Percentiles rank a stretch among this genome's conserved stretches.
Conservation (phyloP, 2,329 filamentous ascomycete genomes). For the Verticillium zaregamsianum region DNA sequence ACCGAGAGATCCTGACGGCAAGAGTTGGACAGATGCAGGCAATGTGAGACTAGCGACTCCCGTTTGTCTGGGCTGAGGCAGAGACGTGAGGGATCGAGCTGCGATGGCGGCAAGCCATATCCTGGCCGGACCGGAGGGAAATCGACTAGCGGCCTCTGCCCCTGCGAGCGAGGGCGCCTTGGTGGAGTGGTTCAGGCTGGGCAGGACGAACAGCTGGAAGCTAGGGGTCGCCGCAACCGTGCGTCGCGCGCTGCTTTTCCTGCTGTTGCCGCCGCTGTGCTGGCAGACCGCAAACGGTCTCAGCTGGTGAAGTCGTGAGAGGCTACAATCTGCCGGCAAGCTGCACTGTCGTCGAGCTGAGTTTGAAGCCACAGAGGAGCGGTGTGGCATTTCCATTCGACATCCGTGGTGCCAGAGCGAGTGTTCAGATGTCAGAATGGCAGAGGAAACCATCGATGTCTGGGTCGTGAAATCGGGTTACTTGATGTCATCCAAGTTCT, state of each 20-base stretch:
- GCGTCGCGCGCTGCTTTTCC: not conserved
- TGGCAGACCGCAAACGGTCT: not conserved
- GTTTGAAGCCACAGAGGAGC: not conserved
- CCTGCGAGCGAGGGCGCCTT: not conserved
- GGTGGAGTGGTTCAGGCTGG: not conserved
- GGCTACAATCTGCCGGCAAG: not conserved
- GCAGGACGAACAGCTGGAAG: not conserved
- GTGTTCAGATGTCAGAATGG: not conserved
- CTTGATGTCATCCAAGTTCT: not conserved
- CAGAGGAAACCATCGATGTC: not conserved
- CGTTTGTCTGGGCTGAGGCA: not conserved
- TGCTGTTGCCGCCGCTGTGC: not conserved
- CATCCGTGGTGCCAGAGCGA: not conserved
- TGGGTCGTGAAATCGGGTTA: not conserved
- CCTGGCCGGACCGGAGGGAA: not conserved
- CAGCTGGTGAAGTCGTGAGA: not conserved
- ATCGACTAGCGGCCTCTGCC: not conserved
- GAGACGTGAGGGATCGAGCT: not conserved
- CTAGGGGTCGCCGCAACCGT: not conserved
- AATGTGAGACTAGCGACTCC: not conserved
- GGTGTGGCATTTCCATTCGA: not conserved
- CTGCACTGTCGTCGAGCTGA: not conserved
- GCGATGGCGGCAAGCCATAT: conserved; percentile 2
- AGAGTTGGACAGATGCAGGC: not conserved
- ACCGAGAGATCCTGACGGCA: not conserved